These are phyloP conservation scores for Globisporangium abappressorium DNA, from an alignment of 352 stramenopile genomes.

Conservation along the genomic window DNA sequence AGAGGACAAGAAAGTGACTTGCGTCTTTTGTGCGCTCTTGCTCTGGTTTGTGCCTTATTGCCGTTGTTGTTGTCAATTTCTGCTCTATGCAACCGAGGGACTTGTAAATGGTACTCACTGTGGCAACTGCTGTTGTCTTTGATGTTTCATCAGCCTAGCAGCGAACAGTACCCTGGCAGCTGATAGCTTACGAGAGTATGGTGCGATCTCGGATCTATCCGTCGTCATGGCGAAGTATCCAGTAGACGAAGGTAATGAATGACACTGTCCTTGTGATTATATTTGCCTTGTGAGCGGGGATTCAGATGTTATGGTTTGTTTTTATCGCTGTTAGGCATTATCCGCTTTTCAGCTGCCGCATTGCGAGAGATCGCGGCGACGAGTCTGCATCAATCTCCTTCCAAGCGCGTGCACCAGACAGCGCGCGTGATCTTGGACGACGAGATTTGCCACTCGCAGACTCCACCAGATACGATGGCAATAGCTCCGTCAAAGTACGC, in stretches of 20 bases:
- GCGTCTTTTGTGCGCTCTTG: conserved; percentile 55
- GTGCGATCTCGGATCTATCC: conserved; percentile 63
- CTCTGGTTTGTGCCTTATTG: conserved; percentile 41
- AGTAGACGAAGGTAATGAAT: conserved; percentile 44
- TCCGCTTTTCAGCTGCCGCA: conserved; percentile 55
- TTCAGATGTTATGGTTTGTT: neutral
- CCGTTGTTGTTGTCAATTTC: neutral
- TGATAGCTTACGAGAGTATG: conserved; percentile 38
- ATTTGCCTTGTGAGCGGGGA: neutral
- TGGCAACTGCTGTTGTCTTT: neutral
- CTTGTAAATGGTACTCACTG: neutral
- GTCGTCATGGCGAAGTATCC: conserved; percentile 75
- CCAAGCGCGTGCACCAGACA: conserved; percentile 57
- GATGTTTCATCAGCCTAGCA: conserved; percentile 31
- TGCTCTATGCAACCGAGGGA: neutral
- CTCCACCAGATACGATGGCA: neutral
- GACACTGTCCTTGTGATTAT: neutral
- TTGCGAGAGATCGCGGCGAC: conserved; percentile 56
- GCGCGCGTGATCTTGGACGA: conserved; percentile 67
- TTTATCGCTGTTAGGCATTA: conserved; percentile 35
- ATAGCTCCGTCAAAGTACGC: neutral
- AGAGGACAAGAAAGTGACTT: conserved; percentile 77
- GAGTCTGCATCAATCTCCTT: conserved; percentile 56
- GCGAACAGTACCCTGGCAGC: conserved; percentile 44
- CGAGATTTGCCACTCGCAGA: conserved; percentile 19